These are phyloP conservation scores for Penicillium longicatenatum DNA, from an alignment of 495 filamentous ascomycete species.

Conservation along the genomic window DNA sequence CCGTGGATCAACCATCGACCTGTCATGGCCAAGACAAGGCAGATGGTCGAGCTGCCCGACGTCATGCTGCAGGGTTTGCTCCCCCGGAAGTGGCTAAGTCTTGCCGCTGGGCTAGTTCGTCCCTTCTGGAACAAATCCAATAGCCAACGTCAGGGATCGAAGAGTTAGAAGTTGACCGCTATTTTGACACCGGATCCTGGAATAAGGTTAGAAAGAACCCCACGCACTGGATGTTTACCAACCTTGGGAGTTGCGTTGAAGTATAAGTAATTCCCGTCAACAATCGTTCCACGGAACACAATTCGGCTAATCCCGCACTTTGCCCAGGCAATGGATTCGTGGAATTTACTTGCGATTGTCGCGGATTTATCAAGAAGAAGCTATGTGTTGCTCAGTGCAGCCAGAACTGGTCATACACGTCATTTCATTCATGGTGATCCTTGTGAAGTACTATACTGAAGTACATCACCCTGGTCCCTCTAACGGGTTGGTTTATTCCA, in stretches of 20 bases:
- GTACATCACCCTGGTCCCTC: constrained; percentile 6
- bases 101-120: background rate
- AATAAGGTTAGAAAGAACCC: background rate
- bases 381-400: constrained; percentile 9
- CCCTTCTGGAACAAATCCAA: background rate
- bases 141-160: background rate
- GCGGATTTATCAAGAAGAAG: background rate
- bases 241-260: background rate
- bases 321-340: background rate
- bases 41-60: constrained; percentile 3
- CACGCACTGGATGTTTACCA: too few species aligned
- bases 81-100: background rate
- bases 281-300: constrained; percentile 24
- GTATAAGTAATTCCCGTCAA: background rate
- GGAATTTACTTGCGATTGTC: background rate
- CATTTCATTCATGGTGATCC: constrained; percentile 21
- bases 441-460: constrained; percentile 18
- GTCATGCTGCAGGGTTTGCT: constrained; percentile 22
- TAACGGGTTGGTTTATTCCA: background rate
- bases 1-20: background rate
- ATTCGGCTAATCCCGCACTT: constrained; percentile 15
- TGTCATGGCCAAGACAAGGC: background rate
- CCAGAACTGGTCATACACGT: constrained; percentile 17
- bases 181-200: background rate
- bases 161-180: background rate